Conservation (phyloP, 2,329 filamentous ascomycete species). For the Hymenoscyphus repandus region DNA sequence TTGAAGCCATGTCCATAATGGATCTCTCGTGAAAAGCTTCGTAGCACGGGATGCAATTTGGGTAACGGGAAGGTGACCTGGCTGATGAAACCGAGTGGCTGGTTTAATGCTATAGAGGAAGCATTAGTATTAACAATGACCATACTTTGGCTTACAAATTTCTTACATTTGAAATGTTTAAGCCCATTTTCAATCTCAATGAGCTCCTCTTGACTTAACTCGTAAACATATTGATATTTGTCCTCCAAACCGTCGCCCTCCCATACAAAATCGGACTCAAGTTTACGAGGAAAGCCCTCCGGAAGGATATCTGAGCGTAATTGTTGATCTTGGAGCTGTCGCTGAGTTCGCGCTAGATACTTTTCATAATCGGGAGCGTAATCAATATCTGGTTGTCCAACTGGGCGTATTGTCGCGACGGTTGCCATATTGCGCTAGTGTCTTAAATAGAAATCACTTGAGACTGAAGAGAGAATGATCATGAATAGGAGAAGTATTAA, state of each 20-base stretch:
- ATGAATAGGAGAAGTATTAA: neutral
- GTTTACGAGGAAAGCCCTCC: constrained; percentile 42
- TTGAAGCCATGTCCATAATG: constrained; percentile 39
- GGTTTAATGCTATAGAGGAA: constrained; percentile 11
- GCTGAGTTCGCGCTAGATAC: constrained; percentile 45
- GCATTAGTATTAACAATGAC: constrained; percentile 2
- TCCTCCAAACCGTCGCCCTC: constrained; percentile 44
- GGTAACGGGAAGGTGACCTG: constrained; percentile 40
- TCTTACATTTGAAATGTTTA: constrained; percentile 34
- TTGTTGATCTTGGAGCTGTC: constrained; percentile 38
- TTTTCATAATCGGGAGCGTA: constrained; percentile 51
- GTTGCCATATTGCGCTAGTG: neutral
- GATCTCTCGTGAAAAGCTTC: constrained; percentile 32
- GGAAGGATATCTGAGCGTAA: constrained; percentile 38
- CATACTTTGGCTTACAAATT: neutral
- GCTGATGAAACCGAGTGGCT: constrained; percentile 37
- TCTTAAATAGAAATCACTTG: neutral
- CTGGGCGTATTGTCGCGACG: neutral
- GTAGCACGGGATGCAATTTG: constrained; percentile 30
- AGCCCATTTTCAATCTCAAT: constrained; percentile 43
- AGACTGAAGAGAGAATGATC: neutral
- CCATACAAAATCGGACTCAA: constrained; percentile 51
- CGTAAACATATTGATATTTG: constrained; percentile 49
- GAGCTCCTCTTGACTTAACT: constrained; percentile 41
- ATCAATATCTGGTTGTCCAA: constrained; percentile 47